Percentiles rank a stretch among this genome's conserved stretches.
phyloP scores from a whole-genome alignment of 1,139 yeast species.

The Blastobotrys buckinghamii region DNA sequence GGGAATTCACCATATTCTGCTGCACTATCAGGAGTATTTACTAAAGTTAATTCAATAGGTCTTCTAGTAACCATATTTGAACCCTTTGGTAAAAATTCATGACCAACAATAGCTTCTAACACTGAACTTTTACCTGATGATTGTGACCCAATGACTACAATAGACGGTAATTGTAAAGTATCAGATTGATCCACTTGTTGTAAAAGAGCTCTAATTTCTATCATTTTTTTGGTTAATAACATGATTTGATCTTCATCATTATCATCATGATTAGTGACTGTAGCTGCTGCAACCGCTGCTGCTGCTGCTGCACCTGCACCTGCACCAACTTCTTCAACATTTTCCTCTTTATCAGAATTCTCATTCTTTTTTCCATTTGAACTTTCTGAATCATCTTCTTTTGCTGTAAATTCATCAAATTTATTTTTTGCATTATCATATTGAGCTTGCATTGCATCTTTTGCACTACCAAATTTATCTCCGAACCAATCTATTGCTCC shows the following conservation, averaged over 20 bases:
- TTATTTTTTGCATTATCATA: constrained; percentile 12
- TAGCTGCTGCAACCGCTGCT: constrained; percentile 30
- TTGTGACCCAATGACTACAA: constrained; percentile 96
- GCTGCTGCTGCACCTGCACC: constrained; percentile 29
- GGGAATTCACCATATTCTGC: constrained; percentile 94
- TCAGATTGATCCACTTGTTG: constrained; percentile 74
- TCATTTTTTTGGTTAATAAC: constrained; percentile 89
- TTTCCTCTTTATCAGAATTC: constrained; percentile 8
- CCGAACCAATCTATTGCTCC: constrained; percentile 51
- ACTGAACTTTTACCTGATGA: constrained; percentile 96
- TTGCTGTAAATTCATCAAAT: constrained; percentile 8
- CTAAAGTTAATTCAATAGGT: constrained; percentile 87
- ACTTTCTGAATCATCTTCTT: not conserved
- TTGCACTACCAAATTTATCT: constrained; percentile 32
- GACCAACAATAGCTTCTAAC: constrained; percentile 88
- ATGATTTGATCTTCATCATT: constrained; percentile 48
- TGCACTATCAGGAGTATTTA: constrained; percentile 77
- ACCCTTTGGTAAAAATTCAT: constrained; percentile 90
- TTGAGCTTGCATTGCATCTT: constrained; percentile 20
- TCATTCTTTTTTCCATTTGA: not conserved
- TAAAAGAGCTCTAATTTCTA: constrained; percentile 79
- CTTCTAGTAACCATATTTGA: constrained; percentile 93
- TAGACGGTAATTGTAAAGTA: constrained; percentile 79
- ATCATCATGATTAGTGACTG: constrained; percentile 32
- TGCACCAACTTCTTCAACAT: constrained; percentile 17